phyloP scores from a whole-genome alignment of 768 basidiomycete species.

The Symmetrospora coprosmae region DNA sequence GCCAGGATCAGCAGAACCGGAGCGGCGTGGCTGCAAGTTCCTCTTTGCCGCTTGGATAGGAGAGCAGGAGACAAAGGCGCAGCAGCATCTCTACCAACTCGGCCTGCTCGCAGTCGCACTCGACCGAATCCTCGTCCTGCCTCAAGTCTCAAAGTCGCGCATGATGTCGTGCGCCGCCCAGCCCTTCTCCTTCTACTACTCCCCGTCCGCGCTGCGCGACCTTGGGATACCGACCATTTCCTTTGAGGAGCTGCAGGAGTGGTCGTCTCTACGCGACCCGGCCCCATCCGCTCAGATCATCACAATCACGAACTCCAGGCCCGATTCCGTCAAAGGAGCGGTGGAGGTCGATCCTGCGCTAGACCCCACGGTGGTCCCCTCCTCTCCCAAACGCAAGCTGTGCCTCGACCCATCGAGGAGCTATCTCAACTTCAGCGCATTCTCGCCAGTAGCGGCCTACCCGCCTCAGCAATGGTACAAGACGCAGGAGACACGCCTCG shows the following conservation, averaged over 20 bases:
- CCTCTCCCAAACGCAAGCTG: constrained; percentile 30
- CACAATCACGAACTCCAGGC: constrained; percentile 33
- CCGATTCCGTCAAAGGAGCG: constrained; percentile 27
- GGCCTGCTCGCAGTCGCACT: constrained; percentile 43
- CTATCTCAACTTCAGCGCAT: constrained; percentile 30
- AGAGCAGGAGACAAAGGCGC: constrained; percentile 51
- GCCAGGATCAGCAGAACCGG: too few relatives aligned
- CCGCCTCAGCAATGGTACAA: constrained; percentile 32
- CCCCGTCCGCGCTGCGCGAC: constrained; percentile 33
- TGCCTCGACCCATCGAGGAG: constrained; percentile 30
- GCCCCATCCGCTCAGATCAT: constrained; percentile 39
- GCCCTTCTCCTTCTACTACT: constrained; percentile 46
- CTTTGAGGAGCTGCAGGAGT: constrained; percentile 40
- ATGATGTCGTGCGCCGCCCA: constrained; percentile 45
- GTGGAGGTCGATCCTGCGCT: constrained; percentile 30
- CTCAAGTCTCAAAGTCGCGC: constrained; percentile 48
- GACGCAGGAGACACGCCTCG: constrained; percentile 15
- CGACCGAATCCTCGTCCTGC: constrained; percentile 49
- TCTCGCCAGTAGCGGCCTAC: constrained; percentile 28
- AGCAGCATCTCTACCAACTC: constrained; percentile 47
- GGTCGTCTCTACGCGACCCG: constrained; percentile 37
- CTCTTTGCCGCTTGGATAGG: constrained; percentile 29
- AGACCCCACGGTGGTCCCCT: constrained; percentile 28
- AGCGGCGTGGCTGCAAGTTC: constrained; percentile 25
- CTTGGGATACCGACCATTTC: constrained; percentile 35